phyloP scores from a whole-genome alignment of 441 rosid species.

The Mallotus japonicus region DNA sequence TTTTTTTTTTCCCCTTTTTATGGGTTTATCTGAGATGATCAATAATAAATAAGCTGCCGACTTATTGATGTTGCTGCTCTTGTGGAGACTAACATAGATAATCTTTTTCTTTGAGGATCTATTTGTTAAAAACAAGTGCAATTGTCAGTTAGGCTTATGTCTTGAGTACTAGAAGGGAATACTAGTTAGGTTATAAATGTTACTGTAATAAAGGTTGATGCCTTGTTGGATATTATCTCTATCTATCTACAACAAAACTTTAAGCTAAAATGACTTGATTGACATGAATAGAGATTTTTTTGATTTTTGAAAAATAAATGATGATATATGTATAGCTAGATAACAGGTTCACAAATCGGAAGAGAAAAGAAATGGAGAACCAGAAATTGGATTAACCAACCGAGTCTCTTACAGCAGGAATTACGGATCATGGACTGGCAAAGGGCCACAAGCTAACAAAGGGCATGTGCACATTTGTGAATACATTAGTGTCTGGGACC shows the following conservation, averaged over 20 bases:
- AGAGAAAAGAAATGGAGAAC: not conserved
- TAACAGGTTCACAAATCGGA: not conserved
- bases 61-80: no score
- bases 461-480: slow-evolving; percentile 43
- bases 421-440: slow-evolving; percentile 46
- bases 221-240: not conserved
- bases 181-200: not conserved
- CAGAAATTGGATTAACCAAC: slow-evolving; percentile 13
- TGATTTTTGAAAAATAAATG: not conserved
- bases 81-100: no score
- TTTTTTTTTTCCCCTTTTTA: no score
- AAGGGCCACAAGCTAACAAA: slow-evolving; percentile 47
- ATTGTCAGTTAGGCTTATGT: no score
- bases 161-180: no score
- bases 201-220: not conserved
- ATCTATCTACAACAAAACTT: not conserved
- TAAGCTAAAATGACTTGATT: no score
- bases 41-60: no score
- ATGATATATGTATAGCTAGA: not conserved
- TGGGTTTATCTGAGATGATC: no score
- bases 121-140: no score
- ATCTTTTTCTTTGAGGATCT: no score
- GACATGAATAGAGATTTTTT: no score
- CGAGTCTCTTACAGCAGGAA: slow-evolving; percentile 26
- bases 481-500: slow-evolving; percentile 39